Evolutionary conservation across 2,329 filamentous ascomycete species (phyloP), one percentile per base, ranked within the genome.

Genomic region (Coniochaeta sp.): DNA sequence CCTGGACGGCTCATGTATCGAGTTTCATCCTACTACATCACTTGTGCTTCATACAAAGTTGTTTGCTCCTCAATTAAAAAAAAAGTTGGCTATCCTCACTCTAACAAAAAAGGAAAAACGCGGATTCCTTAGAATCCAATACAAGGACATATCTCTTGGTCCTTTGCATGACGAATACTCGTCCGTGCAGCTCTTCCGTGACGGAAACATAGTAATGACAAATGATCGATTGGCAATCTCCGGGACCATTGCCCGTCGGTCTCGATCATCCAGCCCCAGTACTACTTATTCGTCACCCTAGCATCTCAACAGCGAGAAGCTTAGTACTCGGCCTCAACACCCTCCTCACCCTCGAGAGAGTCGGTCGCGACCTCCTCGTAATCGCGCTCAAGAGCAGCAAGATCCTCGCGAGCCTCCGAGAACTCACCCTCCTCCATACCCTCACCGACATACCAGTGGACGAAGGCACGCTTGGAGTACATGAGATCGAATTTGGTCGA

Each of bases 341-440:
- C 88, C 73, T 93, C 91, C 70, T 96, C 93, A 66, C 87, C 90
- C 74, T 93, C 93, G 70, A 96, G 79, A 65, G 92, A 96, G 79
- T 98, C 93, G 71, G 91, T 91, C 66, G 92, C 93, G 73, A 98
- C 95, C 81, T 99, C 95, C 81, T 97, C 93, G 81, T 99, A 99
- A 77, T 99, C 93, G 69, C 93, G 89, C 87, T 99, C 95, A 65
- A 99, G 86, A 69, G 95, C 95, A 76, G 95, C 95, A 77, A 99
- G 82, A 81, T 99, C 95, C 82, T 99, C 95, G 77, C 95, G 93
- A 66, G 95, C 95, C 84, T 99, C 95, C 61, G 91, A 96, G 87
- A 99, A 99, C 81, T 99, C 95, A 79, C 95, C 95, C 79, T 99
- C 95, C 85, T 99, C 95, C 95, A 99, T 99, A 87, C 95, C 95